phyloP scores from a whole-genome alignment of 306 rosid species.

The Hippophae rhamnoides region DNA sequence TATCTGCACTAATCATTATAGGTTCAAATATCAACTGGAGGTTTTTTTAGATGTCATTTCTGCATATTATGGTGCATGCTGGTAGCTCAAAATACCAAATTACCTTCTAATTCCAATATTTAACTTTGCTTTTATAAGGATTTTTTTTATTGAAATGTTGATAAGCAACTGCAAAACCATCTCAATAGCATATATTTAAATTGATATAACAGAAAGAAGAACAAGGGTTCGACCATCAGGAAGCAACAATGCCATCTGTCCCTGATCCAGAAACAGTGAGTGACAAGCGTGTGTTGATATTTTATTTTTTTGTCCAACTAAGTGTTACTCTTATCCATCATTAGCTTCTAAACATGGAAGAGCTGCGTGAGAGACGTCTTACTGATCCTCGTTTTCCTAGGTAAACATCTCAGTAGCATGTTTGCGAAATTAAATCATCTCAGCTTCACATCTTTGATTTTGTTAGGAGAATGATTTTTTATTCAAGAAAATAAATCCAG shows the following conservation, averaged over 20 bases:
- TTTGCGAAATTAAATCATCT: too few species aligned
- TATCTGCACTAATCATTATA: too few species aligned
- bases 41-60: too few species aligned
- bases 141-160: background rate
- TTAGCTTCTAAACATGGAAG: slow-evolving; percentile 86
- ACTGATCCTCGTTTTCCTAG: slow-evolving; percentile 80
- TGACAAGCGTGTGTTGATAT: slow-evolving; percentile 9
- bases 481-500: too few species aligned
- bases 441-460: too few species aligned
- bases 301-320: background rate
- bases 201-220: slow-evolving; percentile 65
- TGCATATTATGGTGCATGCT: too few species aligned
- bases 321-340: slow-evolving; percentile 9
- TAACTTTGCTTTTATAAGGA: background rate
- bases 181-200: slow-evolving; percentile 9
- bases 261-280: slow-evolving; percentile 68
- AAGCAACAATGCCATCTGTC: slow-evolving; percentile 54
- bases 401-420: slow-evolving; percentile 20
- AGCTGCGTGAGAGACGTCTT: slow-evolving; percentile 67
- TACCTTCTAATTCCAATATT: background rate
- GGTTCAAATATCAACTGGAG: too few species aligned
- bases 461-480: too few species aligned
- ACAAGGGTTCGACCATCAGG: slow-evolving; percentile 65
- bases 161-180: background rate
- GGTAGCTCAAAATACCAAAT: too few species aligned